Conservation (phyloP, 2,329 filamentous ascomycete genomes). For the Zasmidium cellare region DNA sequence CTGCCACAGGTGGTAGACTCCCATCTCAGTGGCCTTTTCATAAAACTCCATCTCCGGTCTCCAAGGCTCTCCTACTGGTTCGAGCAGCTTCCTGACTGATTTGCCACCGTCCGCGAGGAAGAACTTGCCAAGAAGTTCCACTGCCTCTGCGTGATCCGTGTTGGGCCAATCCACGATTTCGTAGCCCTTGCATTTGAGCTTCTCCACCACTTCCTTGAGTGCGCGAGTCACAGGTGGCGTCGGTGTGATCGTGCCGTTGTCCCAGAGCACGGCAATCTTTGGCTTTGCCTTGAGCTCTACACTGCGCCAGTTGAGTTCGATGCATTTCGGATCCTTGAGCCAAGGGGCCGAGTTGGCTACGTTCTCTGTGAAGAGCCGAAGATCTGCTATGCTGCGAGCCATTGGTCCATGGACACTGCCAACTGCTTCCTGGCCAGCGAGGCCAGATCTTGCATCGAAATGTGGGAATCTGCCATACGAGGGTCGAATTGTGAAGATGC, state of each 20-base stretch:
- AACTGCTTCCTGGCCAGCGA: conserved; percentile 66
- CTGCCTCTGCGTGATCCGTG: conserved; percentile 53
- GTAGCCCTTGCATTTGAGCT: conserved; percentile 52
- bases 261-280: conserved; percentile 61
- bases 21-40: conserved; percentile 44
- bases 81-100: conserved; percentile 43
- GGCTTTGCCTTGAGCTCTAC: conserved; percentile 49
- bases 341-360: conserved; percentile 51
- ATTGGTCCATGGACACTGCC: conserved; percentile 65
- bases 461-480: conserved; percentile 63
- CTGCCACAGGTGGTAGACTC: conserved; percentile 49
- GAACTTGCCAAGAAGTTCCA: conserved; percentile 49
- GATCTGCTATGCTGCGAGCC: conserved; percentile 56
- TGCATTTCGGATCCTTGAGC: conserved; percentile 52
- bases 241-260: conserved; percentile 61
- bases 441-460: conserved; percentile 53
- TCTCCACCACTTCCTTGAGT: conserved; percentile 55
- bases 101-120: conserved; percentile 56
- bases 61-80: conserved; percentile 44
- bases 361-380: conserved; percentile 43
- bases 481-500: conserved; percentile 58
- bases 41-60: conserved; percentile 53
- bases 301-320: conserved; percentile 49
- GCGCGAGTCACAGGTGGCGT: conserved; percentile 62
- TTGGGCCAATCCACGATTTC: conserved; percentile 60